Conservation (phyloP, 2,329 filamentous ascomycete genomes). For the Cladosporium sp. region DNA sequence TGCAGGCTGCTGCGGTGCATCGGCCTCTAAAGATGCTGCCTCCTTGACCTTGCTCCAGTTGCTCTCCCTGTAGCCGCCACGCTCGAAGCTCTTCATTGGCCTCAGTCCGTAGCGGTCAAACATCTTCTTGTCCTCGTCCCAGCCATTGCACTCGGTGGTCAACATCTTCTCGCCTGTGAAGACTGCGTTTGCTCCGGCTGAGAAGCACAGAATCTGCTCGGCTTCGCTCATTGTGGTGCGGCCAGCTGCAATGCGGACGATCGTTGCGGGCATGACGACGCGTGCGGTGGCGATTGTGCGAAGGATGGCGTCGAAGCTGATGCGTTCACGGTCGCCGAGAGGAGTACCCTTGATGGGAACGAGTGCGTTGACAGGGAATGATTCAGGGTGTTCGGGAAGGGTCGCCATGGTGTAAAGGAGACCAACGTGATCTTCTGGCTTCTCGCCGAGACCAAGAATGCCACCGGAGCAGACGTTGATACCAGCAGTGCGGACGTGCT, state of each 20-base stretch:
- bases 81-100: constrained; percentile 59
- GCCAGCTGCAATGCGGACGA: constrained; percentile 81
- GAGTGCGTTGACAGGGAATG: constrained; percentile 85
- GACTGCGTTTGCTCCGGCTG: constrained; percentile 88
- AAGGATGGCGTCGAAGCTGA: constrained; percentile 73
- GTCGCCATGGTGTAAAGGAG: constrained; percentile 79
- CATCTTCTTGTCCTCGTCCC: constrained; percentile 82
- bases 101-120: constrained; percentile 77
- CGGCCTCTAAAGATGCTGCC: constrained; percentile 1
- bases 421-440: constrained; percentile 72
- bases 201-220: constrained; percentile 84
- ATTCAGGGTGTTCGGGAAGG: constrained; percentile 77
- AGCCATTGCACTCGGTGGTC: constrained; percentile 85
- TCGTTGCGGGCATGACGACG: constrained; percentile 77
- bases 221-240: constrained; percentile 81
- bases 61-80: constrained; percentile 29
- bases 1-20: background rate
- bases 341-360: constrained; percentile 90
- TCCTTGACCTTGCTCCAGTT: constrained; percentile 26
- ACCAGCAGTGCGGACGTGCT: constrained; percentile 76
- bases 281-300: constrained; percentile 80
- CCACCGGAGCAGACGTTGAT: constrained; percentile 89
- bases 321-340: constrained; percentile 65
- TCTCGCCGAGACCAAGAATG: constrained; percentile 81
- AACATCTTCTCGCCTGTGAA: constrained; percentile 96